Evolutionary conservation across 306 rosid species (phyloP).

Genomic region (Senna siamea): DNA sequence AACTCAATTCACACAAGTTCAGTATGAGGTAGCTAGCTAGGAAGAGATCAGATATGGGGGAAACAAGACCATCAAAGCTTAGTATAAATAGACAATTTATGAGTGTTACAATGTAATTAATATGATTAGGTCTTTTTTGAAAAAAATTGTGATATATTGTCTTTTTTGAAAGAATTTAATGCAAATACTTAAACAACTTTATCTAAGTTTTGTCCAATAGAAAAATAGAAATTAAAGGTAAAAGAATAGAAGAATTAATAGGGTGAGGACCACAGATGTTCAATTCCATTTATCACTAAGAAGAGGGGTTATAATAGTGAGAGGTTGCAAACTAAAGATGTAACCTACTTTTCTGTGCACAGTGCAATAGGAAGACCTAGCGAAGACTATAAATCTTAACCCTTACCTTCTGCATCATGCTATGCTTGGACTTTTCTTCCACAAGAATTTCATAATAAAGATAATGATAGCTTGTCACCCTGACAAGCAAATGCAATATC

Average conservation of each 20-base stretch:
- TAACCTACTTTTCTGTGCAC: constrained; percentile 35
- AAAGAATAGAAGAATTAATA: constrained; percentile 8
- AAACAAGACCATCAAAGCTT: constrained; percentile 26
- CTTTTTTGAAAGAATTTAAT: too few relatives aligned
- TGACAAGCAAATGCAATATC: too few relatives aligned
- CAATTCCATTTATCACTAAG: too few relatives aligned
- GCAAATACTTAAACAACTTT: not conserved
- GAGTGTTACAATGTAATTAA: too few relatives aligned
- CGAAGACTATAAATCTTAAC: constrained; percentile 30
- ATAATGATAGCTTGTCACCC: constrained; percentile 1
- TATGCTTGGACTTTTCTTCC: constrained; percentile 22
- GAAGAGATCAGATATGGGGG: not conserved
- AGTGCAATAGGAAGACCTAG: constrained; percentile 24
- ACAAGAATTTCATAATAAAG: not conserved
- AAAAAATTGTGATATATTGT: too few relatives aligned
- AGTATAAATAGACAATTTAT: constrained; percentile 44
- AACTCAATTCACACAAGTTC: too few relatives aligned
- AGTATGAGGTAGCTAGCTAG: too few relatives aligned
- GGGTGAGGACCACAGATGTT: constrained; percentile 37
- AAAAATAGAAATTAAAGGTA: not conserved
- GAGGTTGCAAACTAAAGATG: constrained; percentile 31
- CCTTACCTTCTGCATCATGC: not conserved
- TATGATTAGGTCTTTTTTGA: too few relatives aligned
- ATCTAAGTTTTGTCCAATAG: not conserved
- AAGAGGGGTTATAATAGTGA: constrained; percentile 31